Evolutionary conservation across 148 eudicot genomes (phyloP).

Genomic region (Rheum nobile): DNA sequence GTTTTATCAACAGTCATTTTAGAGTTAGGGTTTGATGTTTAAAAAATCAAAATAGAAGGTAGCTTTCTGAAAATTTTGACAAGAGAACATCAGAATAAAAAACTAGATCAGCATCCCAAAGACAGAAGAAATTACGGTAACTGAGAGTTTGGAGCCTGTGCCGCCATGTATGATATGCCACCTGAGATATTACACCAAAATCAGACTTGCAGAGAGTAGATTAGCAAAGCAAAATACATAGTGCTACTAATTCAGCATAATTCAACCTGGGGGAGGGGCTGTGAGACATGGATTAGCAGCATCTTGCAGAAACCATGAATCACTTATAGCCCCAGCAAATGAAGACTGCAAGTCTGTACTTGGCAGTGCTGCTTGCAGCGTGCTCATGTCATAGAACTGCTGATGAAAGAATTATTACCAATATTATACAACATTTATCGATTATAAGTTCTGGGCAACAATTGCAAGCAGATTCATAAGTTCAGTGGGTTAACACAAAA

Average conservation of each 20-base stretch:
- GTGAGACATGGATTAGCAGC: constrained; percentile 26
- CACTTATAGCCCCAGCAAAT: constrained; percentile 31
- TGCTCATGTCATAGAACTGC: constrained; percentile 71
- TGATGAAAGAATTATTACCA: not conserved
- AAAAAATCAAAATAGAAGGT: not conserved
- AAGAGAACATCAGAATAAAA: not conserved
- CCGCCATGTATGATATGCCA: constrained; percentile 45
- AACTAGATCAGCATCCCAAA: not conserved
- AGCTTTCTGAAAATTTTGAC: not conserved
- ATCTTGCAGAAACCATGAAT: constrained; percentile 60
- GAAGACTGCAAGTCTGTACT: constrained; percentile 30
- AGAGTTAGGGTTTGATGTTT: not conserved
- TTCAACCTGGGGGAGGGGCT: constrained; percentile 38
- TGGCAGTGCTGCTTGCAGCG: constrained; percentile 64
- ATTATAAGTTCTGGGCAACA: not conserved
- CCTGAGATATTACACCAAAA: constrained; percentile 28
- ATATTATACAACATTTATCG: not conserved
- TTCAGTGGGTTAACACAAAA: not conserved
- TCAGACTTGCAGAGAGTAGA: not conserved
- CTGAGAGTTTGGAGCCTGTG: constrained; percentile 38
- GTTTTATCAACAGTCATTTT: not conserved
- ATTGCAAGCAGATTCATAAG: not conserved
- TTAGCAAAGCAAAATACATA: not conserved
- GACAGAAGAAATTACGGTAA: constrained; percentile 45
- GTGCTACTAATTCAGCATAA: not conserved